Evolutionary conservation across 2,329 filamentous ascomycete genomes (phyloP), one percentile per base, ranked within the genome.

Genomic region (Xylariaceae sp.): DNA sequence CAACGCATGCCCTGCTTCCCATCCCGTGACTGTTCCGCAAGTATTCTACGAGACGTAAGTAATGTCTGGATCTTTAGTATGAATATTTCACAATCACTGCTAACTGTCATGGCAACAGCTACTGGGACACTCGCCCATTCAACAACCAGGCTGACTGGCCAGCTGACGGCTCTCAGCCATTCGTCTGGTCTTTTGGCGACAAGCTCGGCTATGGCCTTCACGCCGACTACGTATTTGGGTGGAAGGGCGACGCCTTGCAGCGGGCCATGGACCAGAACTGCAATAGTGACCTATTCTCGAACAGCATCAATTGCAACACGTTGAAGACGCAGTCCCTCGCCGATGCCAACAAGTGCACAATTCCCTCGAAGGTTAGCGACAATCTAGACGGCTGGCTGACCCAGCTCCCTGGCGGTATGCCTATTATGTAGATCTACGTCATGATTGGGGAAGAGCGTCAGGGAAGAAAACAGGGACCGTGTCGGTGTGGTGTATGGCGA

Each of bases 161-260:
- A 16, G 65, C 54, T 40, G 69, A 73, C 40, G 72, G 69, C 42
- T 64, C 62, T 4, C 65, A 69, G 59, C 67, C 68, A 2, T 68
- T 71, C 56, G 65, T 70, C 20, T 69, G 66, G 63, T 64, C 58
- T 15, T 69, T 64, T 37, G 67, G 66, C 16, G 67, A 70, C 51
- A 41, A 55, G 18, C 44, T 37, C 1, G 55, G 73, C 8, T 72
- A 70, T 51, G 72, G 72, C 1, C 69, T 70, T 40, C 72, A 75
- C 53, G 72, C 69, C 6, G 73, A 76, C 50, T 76, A 75, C 50
- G 64, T 75, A 1, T 74, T 74, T 49, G 72, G 72, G 7, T 74
- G 73, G 73, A 71, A 74, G 55, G 72, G 71, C 45, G 70, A 75
- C 46, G 62, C 71, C 1, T 66, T 75, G 33, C 73, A 75, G 61